phyloP scores from a whole-genome alignment of 305 asterid species.

The Petunia hybrid region DNA sequence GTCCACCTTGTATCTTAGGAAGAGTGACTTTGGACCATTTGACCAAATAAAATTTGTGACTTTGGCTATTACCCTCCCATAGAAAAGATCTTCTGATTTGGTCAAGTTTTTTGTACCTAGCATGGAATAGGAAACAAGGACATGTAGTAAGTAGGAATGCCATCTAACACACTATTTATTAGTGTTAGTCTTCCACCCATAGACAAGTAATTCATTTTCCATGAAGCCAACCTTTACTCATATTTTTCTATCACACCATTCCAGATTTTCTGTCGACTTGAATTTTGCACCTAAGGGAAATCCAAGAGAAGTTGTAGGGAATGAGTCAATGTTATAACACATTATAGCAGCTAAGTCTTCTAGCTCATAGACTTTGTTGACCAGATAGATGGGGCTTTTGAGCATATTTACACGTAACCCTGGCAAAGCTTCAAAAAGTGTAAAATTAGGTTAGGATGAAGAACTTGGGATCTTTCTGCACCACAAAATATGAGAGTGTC shows the following conservation, averaged over 20 bases:
- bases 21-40: not conserved
- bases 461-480: too few relatives aligned
- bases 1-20: not conserved
- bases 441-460: too few relatives aligned
- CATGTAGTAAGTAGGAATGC: not conserved
- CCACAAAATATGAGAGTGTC: too few relatives aligned
- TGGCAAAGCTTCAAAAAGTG: too few relatives aligned
- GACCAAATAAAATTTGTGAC: not conserved
- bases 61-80: too few relatives aligned
- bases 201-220: not conserved
- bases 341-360: too few relatives aligned
- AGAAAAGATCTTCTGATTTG: not conserved
- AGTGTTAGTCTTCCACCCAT: not conserved
- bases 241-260: not conserved
- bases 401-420: too few relatives aligned
- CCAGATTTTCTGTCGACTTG: not conserved
- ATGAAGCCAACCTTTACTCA: not conserved
- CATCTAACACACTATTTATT: too few relatives aligned
- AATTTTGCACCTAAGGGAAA: not conserved
- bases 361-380: too few relatives aligned
- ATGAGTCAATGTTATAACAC: too few relatives aligned
- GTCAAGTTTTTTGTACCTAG: not conserved
- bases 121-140: not conserved
- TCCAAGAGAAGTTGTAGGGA: not conserved
- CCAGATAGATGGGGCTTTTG: too few relatives aligned